A percentile compares a stretch with the other conserved stretches of the same genome.
Conservation (phyloP, 2,329 filamentous ascomycete genomes). For the Dendryphion nanum region DNA sequence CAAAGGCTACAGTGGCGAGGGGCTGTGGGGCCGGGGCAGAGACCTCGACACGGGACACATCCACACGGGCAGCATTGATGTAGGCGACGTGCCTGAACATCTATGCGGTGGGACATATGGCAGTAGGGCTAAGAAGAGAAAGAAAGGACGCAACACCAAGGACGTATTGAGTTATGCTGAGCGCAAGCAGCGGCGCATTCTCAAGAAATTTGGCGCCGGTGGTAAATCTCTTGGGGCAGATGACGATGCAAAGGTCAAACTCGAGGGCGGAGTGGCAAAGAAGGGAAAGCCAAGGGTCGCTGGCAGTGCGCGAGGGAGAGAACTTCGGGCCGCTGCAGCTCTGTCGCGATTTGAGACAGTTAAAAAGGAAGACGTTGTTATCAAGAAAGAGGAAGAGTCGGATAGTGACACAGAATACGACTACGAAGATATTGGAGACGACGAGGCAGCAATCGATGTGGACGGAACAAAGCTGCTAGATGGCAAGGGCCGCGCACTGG, state of each 20-base stretch:
- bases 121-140: conserved; percentile 54
- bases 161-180: conserved; percentile 65
- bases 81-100: conserved; percentile 51
- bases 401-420: conserved; percentile 39
- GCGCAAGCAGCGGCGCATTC: conserved; percentile 67
- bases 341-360: conserved; percentile 65
- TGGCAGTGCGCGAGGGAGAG: conserved; percentile 69
- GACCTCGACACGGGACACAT: conserved; percentile 51
- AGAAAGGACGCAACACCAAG: conserved; percentile 40
- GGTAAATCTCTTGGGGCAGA: conserved; percentile 70
- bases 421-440: conserved; percentile 30
- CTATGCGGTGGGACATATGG: conserved; percentile 79
- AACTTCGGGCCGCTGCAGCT: conserved; percentile 74
- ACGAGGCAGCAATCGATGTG: conserved; percentile 60
- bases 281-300: conserved; percentile 71
- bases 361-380: conserved; percentile 43
- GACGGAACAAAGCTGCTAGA: conserved; percentile 66
- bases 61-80: conserved; percentile 21
- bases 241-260: conserved; percentile 60
- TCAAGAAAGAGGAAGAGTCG: conserved; percentile 37
- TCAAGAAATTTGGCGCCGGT: conserved; percentile 73
- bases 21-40: conserved; percentile 75
- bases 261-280: conserved; percentile 64
- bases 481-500: conserved; percentile 61
- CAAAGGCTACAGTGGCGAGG: conserved; percentile 73